Evolutionary conservation across 2,329 filamentous ascomycete species (phyloP).

Genomic region (Ceratocystis cubensis): DNA sequence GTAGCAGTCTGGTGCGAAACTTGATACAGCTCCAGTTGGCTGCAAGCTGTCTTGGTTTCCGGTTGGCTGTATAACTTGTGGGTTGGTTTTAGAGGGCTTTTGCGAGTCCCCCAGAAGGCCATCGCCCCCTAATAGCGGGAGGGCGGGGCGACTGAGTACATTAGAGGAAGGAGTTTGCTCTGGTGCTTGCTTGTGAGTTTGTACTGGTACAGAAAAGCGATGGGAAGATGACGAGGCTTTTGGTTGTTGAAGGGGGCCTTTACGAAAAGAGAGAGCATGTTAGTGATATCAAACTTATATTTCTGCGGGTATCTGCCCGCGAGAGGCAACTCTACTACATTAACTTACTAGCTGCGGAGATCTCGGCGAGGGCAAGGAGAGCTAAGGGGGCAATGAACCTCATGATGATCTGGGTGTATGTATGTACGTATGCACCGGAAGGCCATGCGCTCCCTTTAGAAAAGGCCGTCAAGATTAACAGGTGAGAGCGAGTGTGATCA

Average conservation of each 20-base stretch:
- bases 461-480: background rate
- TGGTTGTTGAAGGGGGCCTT: slow-evolving; percentile 8
- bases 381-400: slow-evolving; percentile 1
- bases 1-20: slow-evolving; percentile 11
- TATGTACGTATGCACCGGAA: slow-evolving; percentile 9
- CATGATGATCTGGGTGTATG: background rate
- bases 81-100: background rate
- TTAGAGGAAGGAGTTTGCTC: background rate
- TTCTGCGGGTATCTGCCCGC: too few species aligned
- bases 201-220: background rate
- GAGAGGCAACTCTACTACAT: background rate
- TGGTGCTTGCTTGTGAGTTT: background rate
- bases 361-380: background rate
- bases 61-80: too few species aligned
- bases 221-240: background rate
- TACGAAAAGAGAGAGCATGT: background rate
- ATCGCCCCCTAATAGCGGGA: background rate
- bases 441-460: slow-evolving; percentile 6
- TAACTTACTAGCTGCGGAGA: background rate
- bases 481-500: slow-evolving; percentile 8
- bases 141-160: background rate
- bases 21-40: background rate
- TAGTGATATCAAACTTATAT: background rate
- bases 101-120: background rate
- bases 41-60: background rate